A percentile compares a stretch with the other conserved stretches of the same genome.
Conservation (phyloP, 305 asterid genomes). For the Solanum hybrid region DNA sequence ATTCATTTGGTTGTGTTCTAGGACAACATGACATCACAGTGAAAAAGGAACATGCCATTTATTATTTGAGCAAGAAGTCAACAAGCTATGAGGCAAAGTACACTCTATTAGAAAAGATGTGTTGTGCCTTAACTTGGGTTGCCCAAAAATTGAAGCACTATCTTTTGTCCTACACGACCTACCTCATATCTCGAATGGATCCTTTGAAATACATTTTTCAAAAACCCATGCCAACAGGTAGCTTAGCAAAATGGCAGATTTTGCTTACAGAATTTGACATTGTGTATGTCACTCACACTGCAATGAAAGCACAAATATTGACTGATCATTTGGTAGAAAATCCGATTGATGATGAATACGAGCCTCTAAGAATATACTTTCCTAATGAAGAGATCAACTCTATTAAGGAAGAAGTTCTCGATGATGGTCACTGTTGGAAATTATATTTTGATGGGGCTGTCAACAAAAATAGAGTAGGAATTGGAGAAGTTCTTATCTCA, state of each 20-base stretch:
- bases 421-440: not conserved
- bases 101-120: not conserved
- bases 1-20: not conserved
- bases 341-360: not conserved
- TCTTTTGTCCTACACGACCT: not conserved
- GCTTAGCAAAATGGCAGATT: not conserved
- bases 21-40: not conserved
- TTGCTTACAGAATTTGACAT: too few species aligned
- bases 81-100: not conserved
- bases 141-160: not conserved
- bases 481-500: not conserved
- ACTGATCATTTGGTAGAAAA: not conserved
- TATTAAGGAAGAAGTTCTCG: not conserved
- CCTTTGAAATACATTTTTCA: too few species aligned
- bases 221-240: not conserved
- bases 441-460: not conserved
- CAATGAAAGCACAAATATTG: not conserved
- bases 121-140: not conserved
- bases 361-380: not conserved
- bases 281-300: not conserved
- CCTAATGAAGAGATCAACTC: not conserved
- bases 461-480: not conserved
- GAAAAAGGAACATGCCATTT: not conserved
- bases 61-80: too few species aligned
- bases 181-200: not conserved